Base-by-base conservation (phyloP, 768 basidiomycete genomes). In the Rhodocollybia butyracea region DNA sequence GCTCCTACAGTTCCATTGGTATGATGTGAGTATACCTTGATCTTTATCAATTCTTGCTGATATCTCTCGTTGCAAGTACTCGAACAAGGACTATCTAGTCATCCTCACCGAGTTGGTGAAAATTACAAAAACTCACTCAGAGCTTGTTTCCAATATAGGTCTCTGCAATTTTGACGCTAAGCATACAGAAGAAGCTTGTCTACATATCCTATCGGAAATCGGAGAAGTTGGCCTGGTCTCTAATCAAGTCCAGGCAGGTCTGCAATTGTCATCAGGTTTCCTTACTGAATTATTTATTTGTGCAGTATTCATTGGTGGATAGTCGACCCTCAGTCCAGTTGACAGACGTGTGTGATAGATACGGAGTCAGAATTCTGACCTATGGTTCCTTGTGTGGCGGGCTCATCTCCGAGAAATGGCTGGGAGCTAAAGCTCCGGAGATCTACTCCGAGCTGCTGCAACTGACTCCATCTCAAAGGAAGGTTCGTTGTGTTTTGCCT, bases 381-480 rank as follows among this genome's bases (percentile, higher is more conserved):
- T 84, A 84, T 56, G 83, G 83, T n/a, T 80, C 84, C 0, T 65
- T 85, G 83, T 85, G 84, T 54, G 83, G 83, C 13, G 84, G 83
- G 3, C 82, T 84, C 64, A 71, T 84, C 45, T 69, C 81, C 3
- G 83, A 85, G 61, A 71, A 72, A 34, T 84, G 81, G 80, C 69
- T 85, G 15, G 67, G 69, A 39, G 61, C 65, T 53, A 71, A 75
- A 4, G 77, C 79, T 60, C 83, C 83, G 6, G 79, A 83, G 61
- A 67, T 74, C 19, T 85, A 85, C 54, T 58, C 46, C 13, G 53
- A 54, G 30, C 63, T 68, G 10, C 69, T 73, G 36, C 60, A 63
- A 27, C 60, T 84, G 60, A 84, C 83, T 0, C 83, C 84, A 1
- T 84, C 83, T 5, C 82, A 84, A 62, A 75, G 84, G 54, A 84